phyloP scores from a whole-genome alignment of 805 yeast species.

The Metschnikowia gelsemii region DNA sequence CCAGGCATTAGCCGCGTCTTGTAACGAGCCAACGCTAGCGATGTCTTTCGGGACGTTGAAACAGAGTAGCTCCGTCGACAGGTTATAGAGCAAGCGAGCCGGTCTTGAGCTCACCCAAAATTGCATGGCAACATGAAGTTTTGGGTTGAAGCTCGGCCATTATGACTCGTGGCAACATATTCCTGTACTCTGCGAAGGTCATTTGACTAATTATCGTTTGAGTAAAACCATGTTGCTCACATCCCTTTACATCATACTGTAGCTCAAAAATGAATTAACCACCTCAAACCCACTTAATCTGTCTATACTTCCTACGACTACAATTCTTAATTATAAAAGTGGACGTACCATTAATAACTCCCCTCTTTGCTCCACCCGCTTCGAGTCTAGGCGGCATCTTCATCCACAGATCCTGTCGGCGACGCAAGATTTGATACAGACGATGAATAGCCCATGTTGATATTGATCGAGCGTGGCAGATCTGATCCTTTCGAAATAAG shows the following conservation, averaged over 20 bases:
- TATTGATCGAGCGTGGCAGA: constrained; percentile 20
- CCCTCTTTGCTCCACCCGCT: too few relatives aligned
- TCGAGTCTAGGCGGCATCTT: constrained; percentile 6
- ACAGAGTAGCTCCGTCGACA: constrained; percentile 98
- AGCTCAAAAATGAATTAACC: not conserved
- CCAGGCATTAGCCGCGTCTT: constrained; percentile 23
- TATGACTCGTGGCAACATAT: constrained; percentile 86
- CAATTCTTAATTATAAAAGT: too few relatives aligned
- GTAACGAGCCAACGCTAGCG: constrained; percentile 5
- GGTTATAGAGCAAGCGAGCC: constrained; percentile 74
- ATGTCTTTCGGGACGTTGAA: constrained; percentile 44
- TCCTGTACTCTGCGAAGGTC: constrained; percentile 98
- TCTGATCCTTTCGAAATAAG: constrained; percentile 20
- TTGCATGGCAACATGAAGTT: constrained; percentile 29
- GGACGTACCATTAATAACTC: too few relatives aligned
- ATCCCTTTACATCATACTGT: constrained; percentile 24
- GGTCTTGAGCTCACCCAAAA: constrained; percentile 58
- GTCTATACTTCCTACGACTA: too few relatives aligned
- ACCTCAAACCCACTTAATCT: not conserved
- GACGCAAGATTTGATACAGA: constrained; percentile 21
- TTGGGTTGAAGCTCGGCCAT: constrained; percentile 61
- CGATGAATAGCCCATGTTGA: constrained; percentile 19
- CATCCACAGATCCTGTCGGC: constrained; percentile 18
- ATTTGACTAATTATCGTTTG: constrained; percentile 90
- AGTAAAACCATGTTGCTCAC: constrained; percentile 99